Conservation (phyloP, 768 basidiomycete genomes). For the Trametes elegans region DNA sequence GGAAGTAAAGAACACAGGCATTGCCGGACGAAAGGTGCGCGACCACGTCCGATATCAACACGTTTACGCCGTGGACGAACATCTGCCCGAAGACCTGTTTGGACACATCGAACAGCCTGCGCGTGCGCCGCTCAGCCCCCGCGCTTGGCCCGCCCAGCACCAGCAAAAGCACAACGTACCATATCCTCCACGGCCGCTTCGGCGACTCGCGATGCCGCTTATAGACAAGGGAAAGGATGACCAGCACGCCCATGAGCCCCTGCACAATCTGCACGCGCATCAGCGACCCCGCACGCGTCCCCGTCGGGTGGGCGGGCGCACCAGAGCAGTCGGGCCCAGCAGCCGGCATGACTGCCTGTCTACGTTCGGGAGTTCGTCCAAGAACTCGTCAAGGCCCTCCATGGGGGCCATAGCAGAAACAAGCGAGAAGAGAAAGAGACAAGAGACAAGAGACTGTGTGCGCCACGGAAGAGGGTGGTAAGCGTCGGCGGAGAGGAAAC, state of each 20-base stretch:
- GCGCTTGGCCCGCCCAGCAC: not conserved
- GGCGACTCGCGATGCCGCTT: constrained; percentile 86
- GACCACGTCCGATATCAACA: constrained; percentile 74
- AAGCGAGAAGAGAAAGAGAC: not conserved
- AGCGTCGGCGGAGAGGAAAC: not conserved
- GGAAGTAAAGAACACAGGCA: constrained; percentile 89
- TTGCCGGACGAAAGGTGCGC: constrained; percentile 71
- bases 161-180: constrained; percentile 44
- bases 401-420: constrained; percentile 6
- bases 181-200: constrained; percentile 90
- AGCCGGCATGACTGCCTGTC: constrained; percentile 45
- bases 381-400: constrained; percentile 17
- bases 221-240: constrained; percentile 81
- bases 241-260: constrained; percentile 84
- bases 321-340: constrained; percentile 47
- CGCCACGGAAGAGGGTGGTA: not conserved
- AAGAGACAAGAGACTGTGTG: not conserved
- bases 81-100: constrained; percentile 89
- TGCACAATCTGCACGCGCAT: constrained; percentile 61
- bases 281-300: constrained; percentile 1
- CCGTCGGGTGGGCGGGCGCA: constrained; percentile 23
- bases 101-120: constrained; percentile 87
- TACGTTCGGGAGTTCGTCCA: constrained; percentile 37
- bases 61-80: constrained; percentile 77
- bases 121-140: not conserved